These are phyloP conservation scores for Solanum pinnatisectum DNA, from an alignment of 257 asterid genomes.

Conservation along the genomic window DNA sequence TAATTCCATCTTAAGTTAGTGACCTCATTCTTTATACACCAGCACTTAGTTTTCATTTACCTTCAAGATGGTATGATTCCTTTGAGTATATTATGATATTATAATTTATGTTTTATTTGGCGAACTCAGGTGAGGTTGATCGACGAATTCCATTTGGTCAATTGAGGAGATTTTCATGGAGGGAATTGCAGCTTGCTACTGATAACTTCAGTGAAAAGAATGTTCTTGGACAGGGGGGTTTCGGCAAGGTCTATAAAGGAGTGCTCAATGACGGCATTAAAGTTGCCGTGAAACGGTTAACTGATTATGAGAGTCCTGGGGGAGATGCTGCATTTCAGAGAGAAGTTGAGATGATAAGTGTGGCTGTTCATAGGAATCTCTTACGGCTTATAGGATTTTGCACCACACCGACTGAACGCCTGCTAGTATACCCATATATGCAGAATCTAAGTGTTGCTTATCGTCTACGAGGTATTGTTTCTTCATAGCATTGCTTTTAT, in stretches of 20 bases:
- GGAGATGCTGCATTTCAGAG: slow-evolving; percentile 95
- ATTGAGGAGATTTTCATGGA: slow-evolving; percentile 79
- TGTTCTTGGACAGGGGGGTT: slow-evolving; percentile 93
- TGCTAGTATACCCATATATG: slow-evolving; percentile 85
- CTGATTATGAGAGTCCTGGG: slow-evolving; percentile 85
- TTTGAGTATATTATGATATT: not conserved
- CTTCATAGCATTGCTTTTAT: not conserved
- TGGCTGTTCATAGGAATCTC: slow-evolving; percentile 88
- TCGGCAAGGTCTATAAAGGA: slow-evolving; percentile 91
- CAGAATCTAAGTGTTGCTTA: slow-evolving; percentile 88
- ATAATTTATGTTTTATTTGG: not conserved
- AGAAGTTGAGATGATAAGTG: slow-evolving; percentile 97
- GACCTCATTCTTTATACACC: not conserved
- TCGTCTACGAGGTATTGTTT: slow-evolving; percentile 62
- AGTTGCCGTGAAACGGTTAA: slow-evolving; percentile 87
- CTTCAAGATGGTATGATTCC: not conserved
- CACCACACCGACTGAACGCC: slow-evolving; percentile 90
- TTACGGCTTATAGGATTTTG: slow-evolving; percentile 81
- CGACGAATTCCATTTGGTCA: slow-evolving; percentile 88
- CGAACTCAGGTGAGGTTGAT: slow-evolving; percentile 70
- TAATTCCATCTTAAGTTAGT: not conserved
- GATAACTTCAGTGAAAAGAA: slow-evolving; percentile 79
- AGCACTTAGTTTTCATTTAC: not conserved
- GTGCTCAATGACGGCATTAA: slow-evolving; percentile 57
- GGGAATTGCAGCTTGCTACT: slow-evolving; percentile 86